Percentiles rank a stretch among this genome's conserved stretches.
phyloP scores from a whole-genome alignment of 2,329 filamentous ascomycete genomes.

The Orbilia javanica region DNA sequence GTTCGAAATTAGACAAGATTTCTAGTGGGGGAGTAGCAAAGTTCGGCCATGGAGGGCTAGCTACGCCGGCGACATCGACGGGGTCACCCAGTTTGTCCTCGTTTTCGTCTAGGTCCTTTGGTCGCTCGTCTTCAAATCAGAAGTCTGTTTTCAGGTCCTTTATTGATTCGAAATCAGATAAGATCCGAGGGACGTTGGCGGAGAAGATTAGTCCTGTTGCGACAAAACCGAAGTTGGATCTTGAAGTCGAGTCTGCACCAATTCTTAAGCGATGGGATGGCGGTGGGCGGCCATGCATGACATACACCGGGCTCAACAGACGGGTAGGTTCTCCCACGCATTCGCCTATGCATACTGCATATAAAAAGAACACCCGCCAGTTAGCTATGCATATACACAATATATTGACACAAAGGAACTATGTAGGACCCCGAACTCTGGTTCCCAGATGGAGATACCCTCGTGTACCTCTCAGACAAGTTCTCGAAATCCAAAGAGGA shows the following conservation, averaged over 20 bases:
- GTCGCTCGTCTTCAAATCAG: constrained; percentile 52
- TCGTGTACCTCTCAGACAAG: constrained; percentile 70
- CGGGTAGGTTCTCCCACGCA: constrained; percentile 25
- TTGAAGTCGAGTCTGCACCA: constrained; percentile 45
- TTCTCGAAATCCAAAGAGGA: constrained; percentile 65
- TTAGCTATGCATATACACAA: background rate
- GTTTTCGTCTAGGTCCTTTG: constrained; percentile 55
- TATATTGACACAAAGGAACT: constrained; percentile 16
- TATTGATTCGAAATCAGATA: constrained; percentile 61
- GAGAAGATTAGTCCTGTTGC: constrained; percentile 57
- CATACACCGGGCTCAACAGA: constrained; percentile 59
- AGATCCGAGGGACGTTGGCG: constrained; percentile 60
- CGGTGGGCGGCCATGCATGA: constrained; percentile 59
- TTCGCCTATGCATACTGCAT: background rate
- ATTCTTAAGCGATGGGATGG: constrained; percentile 62
- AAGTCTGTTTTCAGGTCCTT: constrained; percentile 60
- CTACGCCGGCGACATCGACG: constrained; percentile 60
- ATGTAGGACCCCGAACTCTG: constrained; percentile 72
- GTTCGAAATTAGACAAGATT: constrained; percentile 62
- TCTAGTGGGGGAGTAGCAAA: constrained; percentile 59
- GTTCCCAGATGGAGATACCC: constrained; percentile 73
- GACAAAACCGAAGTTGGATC: constrained; percentile 50
- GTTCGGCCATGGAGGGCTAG: constrained; percentile 59
- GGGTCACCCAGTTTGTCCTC: constrained; percentile 59
- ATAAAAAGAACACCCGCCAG: background rate